Base-by-base conservation (phyloP, 1,284 basidiomycete species). In the Macrocybe sp. region DNA sequence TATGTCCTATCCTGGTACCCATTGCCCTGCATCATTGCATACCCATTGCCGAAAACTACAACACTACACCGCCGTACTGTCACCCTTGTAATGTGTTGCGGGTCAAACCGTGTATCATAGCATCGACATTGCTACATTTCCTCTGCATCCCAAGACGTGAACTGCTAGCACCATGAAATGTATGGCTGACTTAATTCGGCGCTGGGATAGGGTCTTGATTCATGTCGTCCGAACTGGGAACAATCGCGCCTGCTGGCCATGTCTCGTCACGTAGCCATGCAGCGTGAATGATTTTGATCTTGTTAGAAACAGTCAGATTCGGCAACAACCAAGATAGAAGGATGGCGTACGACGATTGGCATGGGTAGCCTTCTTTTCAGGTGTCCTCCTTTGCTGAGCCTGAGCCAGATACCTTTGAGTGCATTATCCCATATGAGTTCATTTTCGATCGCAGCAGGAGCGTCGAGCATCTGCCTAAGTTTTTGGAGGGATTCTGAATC, bases 251-350 rank as follows among this genome's bases (percentile, higher is more conserved):
- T 44, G 66, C 64, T 11, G 86, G 87, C 87, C 86, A 89, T 37
- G 83, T 87, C 37, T 78, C 72, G 51, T 89, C 86, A 45, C 78
- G 76, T 44, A 85, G 62, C 87, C 86, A 89, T 34, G 82, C 81
- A 35, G 81, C 76, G 59, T 85, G 77, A 39, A 88, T 62, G 49
- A 89, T 73, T 59, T 83, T 83, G 55, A 88, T 74, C 86, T 89
- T 58, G 48, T 53, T 47, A 44, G 41, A 54, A 43, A 50, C 43
- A 22, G 46, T 51, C 44, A 51, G 33, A 44, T 45, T 48, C 41
- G 45, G 44, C 28, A 11, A 40, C 50, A 33, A 50, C 11, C 38
- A 48, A 37, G 12, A 41, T 33, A 52, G 43, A 46, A 31, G 34
- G 36, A 48, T 37, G 46, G 66, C 85, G 55, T 64, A 89, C 86